Evolutionary conservation across 768 basidiomycete species (phyloP), one percentile per base, ranked within the genome.

Genomic region (Mycena haematopus): DNA sequence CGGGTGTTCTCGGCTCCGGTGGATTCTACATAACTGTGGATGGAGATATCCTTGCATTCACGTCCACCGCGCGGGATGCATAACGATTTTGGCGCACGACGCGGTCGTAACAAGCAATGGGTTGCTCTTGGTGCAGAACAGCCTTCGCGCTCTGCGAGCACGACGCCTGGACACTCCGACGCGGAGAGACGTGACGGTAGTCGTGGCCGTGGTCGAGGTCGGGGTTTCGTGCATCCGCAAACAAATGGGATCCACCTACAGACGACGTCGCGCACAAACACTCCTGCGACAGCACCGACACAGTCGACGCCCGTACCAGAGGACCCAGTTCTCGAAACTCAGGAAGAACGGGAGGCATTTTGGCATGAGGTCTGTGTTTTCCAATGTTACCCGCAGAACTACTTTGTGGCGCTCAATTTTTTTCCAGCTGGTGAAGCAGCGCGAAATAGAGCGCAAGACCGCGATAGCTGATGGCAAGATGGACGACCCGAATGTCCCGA

Each of bases 381-480:
- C 14, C 17, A n/a, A 17, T n/a, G 17, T 14, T 35, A 14, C 22
- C 22, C 44, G 22, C 14, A 36, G 44, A 24, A 45, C 44, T 45
- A 45, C 22, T 45, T 14, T 53, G 22, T 35, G 44, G 24, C 46
- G 36, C 40, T 33, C 60, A 54, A 55, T n/a, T 55, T 45, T 47
- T 52, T 33, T 51, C 29, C 63, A 89, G 92, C 77, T 93, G 65
- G 86, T 90, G 25, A 90, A 88, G 79, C 83, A 84, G 4, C 88
- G 92, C 52, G 90, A 93, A 69, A 71, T 73, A 3, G 92, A 93
- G 70, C 79, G 86, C 53, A 89, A 88, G 73, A 81, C 76, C 51
- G 90, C 90, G 17, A 95, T 97, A 56, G 82, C 87, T 0, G 86
- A 89, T 36, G 93, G 94, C 7, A 88, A 91, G 70, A 95, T 97